Evolutionary conservation across 2,329 filamentous ascomycete species (phyloP).

Genomic region (Cytospora piceae): DNA sequence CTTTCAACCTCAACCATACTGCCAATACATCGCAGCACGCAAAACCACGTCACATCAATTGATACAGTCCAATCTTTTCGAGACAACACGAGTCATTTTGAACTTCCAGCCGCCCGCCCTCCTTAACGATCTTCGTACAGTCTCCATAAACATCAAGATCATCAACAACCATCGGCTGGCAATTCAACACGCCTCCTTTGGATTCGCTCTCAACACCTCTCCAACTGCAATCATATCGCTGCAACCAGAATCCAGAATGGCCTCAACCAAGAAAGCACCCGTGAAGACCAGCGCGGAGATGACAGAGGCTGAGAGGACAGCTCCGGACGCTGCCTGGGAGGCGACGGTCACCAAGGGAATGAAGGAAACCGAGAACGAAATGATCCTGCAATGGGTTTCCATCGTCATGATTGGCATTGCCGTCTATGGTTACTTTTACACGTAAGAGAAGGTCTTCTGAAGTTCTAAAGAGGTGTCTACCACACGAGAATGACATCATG

Average conservation of each 20-base stretch:
- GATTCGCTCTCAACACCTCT: too few species aligned
- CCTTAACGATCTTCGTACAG: too few species aligned
- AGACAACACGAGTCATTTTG: neutral
- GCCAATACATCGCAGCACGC: neutral
- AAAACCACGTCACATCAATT: neutral
- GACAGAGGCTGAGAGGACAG: constrained; percentile 22
- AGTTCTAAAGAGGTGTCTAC: neutral
- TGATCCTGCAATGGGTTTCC: constrained; percentile 28
- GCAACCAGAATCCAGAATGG: neutral
- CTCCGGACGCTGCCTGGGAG: constrained; percentile 26
- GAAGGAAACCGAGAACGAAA: constrained; percentile 29
- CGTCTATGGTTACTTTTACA: constrained; percentile 23
- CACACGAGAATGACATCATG: too few species aligned
- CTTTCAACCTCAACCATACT: neutral
- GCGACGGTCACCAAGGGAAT: constrained; percentile 28
- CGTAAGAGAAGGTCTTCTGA: neutral
- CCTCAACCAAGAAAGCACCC: constrained; percentile 10
- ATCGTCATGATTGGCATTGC: constrained; percentile 26
- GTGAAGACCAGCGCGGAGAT: constrained; percentile 22
- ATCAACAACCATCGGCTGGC: neutral
- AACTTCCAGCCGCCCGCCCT: neutral
- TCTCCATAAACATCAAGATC: too few species aligned
- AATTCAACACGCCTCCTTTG: neutral
- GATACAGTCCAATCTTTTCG: neutral
- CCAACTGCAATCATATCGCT: neutral